These are phyloP conservation scores for Neophaeococcomyces aloes DNA, from an alignment of 2,329 filamentous ascomycete genomes.

Conservation along the genomic window DNA sequence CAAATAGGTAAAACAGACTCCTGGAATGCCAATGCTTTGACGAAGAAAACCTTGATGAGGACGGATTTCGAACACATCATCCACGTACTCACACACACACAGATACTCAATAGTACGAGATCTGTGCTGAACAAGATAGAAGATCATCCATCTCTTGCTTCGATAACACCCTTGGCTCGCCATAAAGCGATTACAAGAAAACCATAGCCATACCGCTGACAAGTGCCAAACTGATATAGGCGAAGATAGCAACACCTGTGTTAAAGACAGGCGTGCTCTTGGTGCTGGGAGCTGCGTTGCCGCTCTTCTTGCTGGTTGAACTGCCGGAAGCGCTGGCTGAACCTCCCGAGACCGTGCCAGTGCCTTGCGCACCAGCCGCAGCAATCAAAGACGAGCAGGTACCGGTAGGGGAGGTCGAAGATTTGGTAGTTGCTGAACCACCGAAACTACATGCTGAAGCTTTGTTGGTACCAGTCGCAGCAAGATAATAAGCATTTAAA, in stretches of 20 bases:
- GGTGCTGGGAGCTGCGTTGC: constrained; percentile 22
- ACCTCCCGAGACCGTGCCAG: constrained; percentile 30
- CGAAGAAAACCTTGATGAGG: too few relatives aligned
- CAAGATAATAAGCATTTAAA: constrained; percentile 35
- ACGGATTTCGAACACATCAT: too few relatives aligned
- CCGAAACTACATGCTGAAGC: constrained; percentile 34
- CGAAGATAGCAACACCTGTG: constrained; percentile 24
- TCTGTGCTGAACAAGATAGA: too few relatives aligned
- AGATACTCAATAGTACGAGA: too few relatives aligned
- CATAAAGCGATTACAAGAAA: constrained; percentile 35
- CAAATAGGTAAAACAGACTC: too few relatives aligned
- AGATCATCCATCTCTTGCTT: too few relatives aligned
- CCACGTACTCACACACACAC: too few relatives aligned
- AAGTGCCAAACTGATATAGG: constrained; percentile 34
- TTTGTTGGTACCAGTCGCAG: constrained; percentile 27
- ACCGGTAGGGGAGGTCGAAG: constrained; percentile 27
- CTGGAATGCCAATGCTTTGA: too few relatives aligned
- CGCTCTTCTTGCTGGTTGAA: constrained; percentile 16
- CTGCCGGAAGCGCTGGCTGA: constrained; percentile 23
- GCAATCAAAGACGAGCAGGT: constrained; percentile 30
- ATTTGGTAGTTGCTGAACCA: constrained; percentile 31
- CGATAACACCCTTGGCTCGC: too few relatives aligned
- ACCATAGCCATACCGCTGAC: constrained; percentile 38
- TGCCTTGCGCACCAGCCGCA: constrained; percentile 31
- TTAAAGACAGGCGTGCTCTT: constrained; percentile 26